Conservation (phyloP, 148 eudicot species). For the Arbutus unedo region DNA sequence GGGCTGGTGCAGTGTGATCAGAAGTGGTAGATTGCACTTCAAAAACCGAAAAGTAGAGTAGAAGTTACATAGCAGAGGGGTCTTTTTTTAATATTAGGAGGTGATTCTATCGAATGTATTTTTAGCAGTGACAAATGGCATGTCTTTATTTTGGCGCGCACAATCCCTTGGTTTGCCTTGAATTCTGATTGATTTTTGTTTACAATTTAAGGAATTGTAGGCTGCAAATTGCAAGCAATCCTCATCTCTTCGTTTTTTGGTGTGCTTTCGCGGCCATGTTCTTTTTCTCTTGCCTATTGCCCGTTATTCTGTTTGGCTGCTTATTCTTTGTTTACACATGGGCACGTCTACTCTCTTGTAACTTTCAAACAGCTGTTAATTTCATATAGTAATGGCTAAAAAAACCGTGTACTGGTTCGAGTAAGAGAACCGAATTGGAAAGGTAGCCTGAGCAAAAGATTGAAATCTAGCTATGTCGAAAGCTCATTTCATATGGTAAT, state of each 20-base stretch:
- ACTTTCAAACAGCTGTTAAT: background rate
- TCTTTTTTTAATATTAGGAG: background rate
- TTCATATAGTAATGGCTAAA: too few relatives aligned
- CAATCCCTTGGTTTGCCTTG: background rate
- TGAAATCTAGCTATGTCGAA: background rate
- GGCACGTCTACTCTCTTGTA: background rate
- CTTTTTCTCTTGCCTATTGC: background rate
- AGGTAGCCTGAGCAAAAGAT: too few relatives aligned
- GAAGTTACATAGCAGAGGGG: background rate
- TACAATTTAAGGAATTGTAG: background rate
- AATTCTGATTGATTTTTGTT: background rate
- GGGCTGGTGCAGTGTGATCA: background rate
- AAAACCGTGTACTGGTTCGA: too few relatives aligned
- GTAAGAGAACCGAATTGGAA: too few relatives aligned
- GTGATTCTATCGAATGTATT: background rate
- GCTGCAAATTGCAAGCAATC: conserved; percentile 7
- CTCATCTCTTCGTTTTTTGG: background rate
- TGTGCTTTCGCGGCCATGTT: background rate
- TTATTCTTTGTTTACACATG: background rate
- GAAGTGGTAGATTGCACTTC: background rate
- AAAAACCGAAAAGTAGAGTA: background rate
- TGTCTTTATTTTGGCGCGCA: background rate
- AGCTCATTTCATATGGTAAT: background rate
- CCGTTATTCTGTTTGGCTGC: background rate
- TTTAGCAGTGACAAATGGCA: background rate